These are phyloP conservation scores for Barnettozyma sp. DNA, from an alignment of 805 yeast genomes.

Conservation along the genomic window DNA sequence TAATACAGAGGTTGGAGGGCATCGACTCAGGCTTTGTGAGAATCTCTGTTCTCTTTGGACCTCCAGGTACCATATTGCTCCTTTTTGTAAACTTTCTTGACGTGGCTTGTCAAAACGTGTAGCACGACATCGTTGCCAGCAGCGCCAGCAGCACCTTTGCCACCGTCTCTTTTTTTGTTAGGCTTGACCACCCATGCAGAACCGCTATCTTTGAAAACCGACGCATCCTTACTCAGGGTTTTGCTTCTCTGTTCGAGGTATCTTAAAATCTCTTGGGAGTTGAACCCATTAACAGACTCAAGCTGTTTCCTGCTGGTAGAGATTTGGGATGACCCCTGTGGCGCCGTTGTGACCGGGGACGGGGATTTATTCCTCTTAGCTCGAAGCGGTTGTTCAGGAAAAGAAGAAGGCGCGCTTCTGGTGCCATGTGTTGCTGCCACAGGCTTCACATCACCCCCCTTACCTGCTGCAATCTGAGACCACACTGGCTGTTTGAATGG, in stretches of 20 bases:
- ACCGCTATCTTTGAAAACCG: constrained; percentile 7
- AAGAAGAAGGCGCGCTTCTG: constrained; percentile 1
- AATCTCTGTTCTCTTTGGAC: background rate
- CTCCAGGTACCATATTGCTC: constrained; percentile 1
- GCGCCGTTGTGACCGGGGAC: background rate
- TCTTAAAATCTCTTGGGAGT: constrained; percentile 2
- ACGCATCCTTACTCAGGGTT: background rate
- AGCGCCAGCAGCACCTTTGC: background rate
- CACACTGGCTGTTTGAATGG: constrained; percentile 4
- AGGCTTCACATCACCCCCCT: background rate
- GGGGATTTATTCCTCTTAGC: background rate
- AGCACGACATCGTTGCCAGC: constrained; percentile 5
- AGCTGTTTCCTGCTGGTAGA: constrained; percentile 1
- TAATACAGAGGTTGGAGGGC: no score
- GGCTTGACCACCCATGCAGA: constrained; percentile 9
- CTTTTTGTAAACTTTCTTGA: constrained; percentile 5
- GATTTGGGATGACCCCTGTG: background rate
- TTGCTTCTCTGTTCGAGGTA: constrained; percentile 2
- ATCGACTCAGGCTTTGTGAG: background rate
- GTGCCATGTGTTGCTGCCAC: background rate
- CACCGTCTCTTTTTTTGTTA: constrained; percentile 1
- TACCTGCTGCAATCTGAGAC: constrained; percentile 4
- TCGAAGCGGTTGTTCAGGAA: background rate
- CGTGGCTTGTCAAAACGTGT: constrained; percentile 1
- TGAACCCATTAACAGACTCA: constrained; percentile 5